Evolutionary conservation across 176 grass and related monocot species (phyloP).

Genomic region (Zoysia pacifica): DNA sequence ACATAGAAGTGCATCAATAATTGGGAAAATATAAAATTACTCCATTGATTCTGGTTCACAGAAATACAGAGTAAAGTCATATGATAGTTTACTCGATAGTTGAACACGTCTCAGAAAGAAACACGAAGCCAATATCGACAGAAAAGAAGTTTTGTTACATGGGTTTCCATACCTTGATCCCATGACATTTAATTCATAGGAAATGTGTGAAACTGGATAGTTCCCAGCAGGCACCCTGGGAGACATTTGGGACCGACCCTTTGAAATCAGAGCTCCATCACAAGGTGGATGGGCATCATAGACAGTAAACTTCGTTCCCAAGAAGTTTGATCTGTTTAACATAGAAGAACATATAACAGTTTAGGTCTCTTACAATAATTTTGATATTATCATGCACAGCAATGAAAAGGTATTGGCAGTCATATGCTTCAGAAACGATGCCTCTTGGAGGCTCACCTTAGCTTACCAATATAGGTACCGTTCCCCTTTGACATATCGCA

Average conservation of each 20-base stretch:
- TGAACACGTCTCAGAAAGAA: not conserved
- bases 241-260: slow-evolving; percentile 49
- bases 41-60: not conserved
- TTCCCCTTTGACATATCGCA: slow-evolving; percentile 51
- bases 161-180: slow-evolving; percentile 66
- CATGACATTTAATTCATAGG: slow-evolving; percentile 72
- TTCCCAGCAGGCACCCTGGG: slow-evolving; percentile 65
- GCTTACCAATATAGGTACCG: slow-evolving; percentile 66
- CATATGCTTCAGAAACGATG: slow-evolving; percentile 16
- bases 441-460: slow-evolving; percentile 59
- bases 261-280: slow-evolving; percentile 54
- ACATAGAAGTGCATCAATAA: slow-evolving; percentile 13
- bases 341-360: not conserved
- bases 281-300: slow-evolving; percentile 87
- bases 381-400: not conserved
- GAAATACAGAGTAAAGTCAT: not conserved
- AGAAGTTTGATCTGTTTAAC: slow-evolving; percentile 85
- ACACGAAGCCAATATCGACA: not conserved
- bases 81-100: slow-evolving; percentile 10
- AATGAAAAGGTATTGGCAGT: slow-evolving; percentile 16
- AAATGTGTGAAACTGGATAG: slow-evolving; percentile 77
- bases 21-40: not conserved
- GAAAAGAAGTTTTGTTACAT: not conserved
- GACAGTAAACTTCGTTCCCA: slow-evolving; percentile 86
- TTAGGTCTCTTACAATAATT: not conserved